These are phyloP conservation scores for Coleophoma crateriformis DNA, from an alignment of 2,329 filamentous ascomycete species.

Conservation along the genomic window DNA sequence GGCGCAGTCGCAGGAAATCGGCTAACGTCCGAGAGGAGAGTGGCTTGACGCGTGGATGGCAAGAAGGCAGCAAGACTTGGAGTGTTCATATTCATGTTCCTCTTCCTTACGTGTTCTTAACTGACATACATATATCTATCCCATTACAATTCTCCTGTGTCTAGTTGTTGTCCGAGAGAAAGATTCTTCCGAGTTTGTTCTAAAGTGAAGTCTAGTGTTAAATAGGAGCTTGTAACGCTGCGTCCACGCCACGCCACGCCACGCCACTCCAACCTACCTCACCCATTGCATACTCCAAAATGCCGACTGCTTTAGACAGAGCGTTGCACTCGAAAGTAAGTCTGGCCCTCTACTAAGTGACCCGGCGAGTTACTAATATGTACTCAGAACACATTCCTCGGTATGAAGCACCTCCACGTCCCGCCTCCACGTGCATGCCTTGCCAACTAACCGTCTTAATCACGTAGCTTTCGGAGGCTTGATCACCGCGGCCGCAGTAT, in stretches of 20 bases:
- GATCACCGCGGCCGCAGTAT: constrained; percentile 74
- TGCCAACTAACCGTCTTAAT: constrained; percentile 1
- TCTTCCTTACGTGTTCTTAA: no score
- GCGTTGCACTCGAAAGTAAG: constrained; percentile 65
- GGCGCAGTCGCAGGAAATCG: constrained; percentile 1
- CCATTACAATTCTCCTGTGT: constrained; percentile 1
- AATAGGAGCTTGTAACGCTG: no score
- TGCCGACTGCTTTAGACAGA: constrained; percentile 66
- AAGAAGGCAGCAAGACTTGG: background rate
- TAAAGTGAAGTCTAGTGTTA: no score
- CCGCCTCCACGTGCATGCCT: background rate
- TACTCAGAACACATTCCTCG: constrained; percentile 61
- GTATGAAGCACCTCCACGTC: constrained; percentile 33
- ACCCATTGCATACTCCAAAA: constrained; percentile 29
- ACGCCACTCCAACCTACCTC: background rate
- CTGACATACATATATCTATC: no score
- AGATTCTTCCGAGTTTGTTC: no score
- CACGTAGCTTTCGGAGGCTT: constrained; percentile 70
- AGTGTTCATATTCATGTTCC: background rate
- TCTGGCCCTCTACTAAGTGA: constrained; percentile 3
- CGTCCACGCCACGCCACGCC: background rate
- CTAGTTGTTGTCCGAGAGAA: no score
- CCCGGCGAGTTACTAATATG: constrained; percentile 2
- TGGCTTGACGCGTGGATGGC: background rate
- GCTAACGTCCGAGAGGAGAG: background rate